These are phyloP conservation scores for Debaryomyces hansenii DNA, from an alignment of 805 yeast genomes.

Conservation along the genomic window DNA sequence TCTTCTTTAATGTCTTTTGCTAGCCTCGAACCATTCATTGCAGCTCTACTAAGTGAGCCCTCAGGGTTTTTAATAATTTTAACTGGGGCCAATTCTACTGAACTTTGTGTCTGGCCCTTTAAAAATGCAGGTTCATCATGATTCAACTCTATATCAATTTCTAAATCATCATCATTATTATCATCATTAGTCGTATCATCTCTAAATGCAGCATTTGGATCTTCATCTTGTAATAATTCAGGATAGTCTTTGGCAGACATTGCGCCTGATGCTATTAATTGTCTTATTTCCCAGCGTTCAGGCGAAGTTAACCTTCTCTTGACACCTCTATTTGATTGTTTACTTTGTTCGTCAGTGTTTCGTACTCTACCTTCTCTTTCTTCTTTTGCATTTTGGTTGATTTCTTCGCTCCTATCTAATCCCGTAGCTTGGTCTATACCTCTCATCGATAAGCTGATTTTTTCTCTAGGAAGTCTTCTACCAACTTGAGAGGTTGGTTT, in stretches of 20 bases:
- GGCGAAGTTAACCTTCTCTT: constrained; percentile 67
- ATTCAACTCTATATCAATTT: constrained; percentile 71
- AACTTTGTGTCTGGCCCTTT: constrained; percentile 49
- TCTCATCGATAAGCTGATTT: constrained; percentile 64
- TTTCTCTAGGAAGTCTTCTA: constrained; percentile 11
- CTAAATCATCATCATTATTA: constrained; percentile 31
- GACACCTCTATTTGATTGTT: constrained; percentile 4
- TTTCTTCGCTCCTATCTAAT: constrained; percentile 25
- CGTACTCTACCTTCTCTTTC: constrained; percentile 1
- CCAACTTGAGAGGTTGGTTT: constrained; percentile 36
- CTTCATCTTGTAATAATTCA: constrained; percentile 39
- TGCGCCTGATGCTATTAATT: constrained; percentile 78
- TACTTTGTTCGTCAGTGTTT: not conserved
- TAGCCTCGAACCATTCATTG: constrained; percentile 68
- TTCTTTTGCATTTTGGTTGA: constrained; percentile 18
- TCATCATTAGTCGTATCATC: constrained; percentile 20
- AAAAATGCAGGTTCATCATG: constrained; percentile 72
- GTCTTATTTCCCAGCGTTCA: constrained; percentile 88
- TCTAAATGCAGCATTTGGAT: constrained; percentile 26
- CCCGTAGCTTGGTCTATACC: constrained; percentile 75
- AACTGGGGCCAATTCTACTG: constrained; percentile 46
- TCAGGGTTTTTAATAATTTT: constrained; percentile 70
- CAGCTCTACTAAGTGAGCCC: constrained; percentile 76
- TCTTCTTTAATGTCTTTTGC: constrained; percentile 66
- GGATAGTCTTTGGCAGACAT: constrained; percentile 68